phyloP scores from a whole-genome alignment of 2,329 filamentous ascomycete species.

The Arthrobotrys conoides region DNA sequence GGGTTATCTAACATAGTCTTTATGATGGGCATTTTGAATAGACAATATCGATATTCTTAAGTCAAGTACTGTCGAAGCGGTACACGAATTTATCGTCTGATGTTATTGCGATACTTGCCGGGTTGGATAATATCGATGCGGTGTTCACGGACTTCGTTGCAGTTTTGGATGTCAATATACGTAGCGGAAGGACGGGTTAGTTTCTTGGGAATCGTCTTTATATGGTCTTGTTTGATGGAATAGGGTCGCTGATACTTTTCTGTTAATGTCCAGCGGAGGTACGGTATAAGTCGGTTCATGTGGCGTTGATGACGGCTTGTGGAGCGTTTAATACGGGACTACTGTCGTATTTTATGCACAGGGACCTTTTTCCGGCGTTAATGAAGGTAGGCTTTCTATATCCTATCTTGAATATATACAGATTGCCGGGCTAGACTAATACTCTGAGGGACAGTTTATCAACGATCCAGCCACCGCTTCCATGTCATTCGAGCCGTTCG shows the following conservation, averaged over 20 bases:
- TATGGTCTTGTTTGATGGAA: conserved; percentile 79
- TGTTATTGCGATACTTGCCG: conserved; percentile 89
- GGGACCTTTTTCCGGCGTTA: conserved; percentile 91
- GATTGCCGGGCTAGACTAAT: conserved; percentile 8
- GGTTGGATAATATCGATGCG: conserved; percentile 87
- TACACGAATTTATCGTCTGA: conserved; percentile 97
- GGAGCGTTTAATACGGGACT: conserved; percentile 97
- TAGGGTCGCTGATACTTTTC: conserved; percentile 71
- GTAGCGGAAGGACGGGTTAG: conserved; percentile 79
- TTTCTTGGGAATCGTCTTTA: conserved; percentile 71
- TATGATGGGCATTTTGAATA: conserved; percentile 67
- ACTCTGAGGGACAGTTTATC: conserved; percentile 74
- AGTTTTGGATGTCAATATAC: conserved; percentile 84
- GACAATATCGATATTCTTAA: conserved; percentile 91
- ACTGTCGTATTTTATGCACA: conserved; percentile 93
- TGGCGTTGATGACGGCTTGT: conserved; percentile 85
- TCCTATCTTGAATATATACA: not conserved
- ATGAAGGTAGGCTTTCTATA: conserved; percentile 79
- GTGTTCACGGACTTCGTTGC: conserved; percentile 91
- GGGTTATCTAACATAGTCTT: not conserved
- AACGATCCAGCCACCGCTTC: conserved; percentile 80
- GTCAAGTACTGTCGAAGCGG: conserved; percentile 84
- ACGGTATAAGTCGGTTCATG: conserved; percentile 83
- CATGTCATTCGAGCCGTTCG: conserved; percentile 80
- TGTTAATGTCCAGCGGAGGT: conserved; percentile 76